A percentile compares a stretch with the other conserved stretches of the same genome.
Evolutionary conservation across 352 stramenopile species (phyloP).

Genomic region (Aphanomyces astaci): DNA sequence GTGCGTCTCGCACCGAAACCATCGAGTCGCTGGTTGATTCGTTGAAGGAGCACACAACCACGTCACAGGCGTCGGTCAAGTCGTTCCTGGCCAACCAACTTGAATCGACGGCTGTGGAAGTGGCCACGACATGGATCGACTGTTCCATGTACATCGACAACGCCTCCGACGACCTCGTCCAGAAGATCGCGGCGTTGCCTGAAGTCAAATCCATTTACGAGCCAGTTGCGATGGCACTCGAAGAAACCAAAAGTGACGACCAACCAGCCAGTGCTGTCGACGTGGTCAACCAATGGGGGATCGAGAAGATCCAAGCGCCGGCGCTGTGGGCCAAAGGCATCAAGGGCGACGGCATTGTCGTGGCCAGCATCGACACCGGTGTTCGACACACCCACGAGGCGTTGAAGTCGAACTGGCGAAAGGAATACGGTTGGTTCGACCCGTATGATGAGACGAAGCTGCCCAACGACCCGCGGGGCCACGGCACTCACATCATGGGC

Average conservation of each 20-base stretch:
- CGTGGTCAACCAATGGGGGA: neutral
- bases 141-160: constrained; percentile 54
- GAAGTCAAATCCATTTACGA: too few species aligned
- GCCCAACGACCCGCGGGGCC: constrained; percentile 30
- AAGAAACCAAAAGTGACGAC: neutral
- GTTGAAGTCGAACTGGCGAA: constrained; percentile 29
- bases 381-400: too few species aligned
- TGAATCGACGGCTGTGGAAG: neutral
- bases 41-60: too few species aligned
- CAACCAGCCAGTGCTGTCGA: neutral
- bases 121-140: constrained; percentile 34
- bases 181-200: too few species aligned
- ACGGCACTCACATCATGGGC: too few species aligned
- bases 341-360: constrained; percentile 32
- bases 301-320: neutral
- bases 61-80: neutral
- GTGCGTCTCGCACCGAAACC: too few species aligned
- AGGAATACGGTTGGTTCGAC: constrained; percentile 47
- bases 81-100: neutral
- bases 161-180: too few species aligned
- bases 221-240: too few species aligned
- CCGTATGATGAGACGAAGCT: constrained; percentile 26
- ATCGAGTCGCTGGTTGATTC: too few species aligned
- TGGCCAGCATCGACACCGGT: constrained; percentile 42
- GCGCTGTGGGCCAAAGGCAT: constrained; percentile 23